Evolutionary conservation across 2,329 filamentous ascomycete species (phyloP).

Genomic region (Grosmannia huntii): DNA sequence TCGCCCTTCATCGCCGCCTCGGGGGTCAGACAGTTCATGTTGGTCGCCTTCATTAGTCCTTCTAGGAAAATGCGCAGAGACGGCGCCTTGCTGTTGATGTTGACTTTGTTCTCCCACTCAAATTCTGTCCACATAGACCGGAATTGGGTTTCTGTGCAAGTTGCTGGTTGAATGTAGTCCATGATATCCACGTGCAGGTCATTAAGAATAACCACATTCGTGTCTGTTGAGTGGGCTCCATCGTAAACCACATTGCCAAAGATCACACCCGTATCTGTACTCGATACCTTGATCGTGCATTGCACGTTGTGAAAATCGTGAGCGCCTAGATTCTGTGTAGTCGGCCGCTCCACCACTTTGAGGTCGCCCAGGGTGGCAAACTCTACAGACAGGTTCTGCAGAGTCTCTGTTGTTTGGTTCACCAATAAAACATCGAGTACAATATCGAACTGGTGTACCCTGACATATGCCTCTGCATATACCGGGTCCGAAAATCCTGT

Average conservation of each 20-base stretch:
- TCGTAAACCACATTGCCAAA: constrained; percentile 99
- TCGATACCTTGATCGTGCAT: constrained; percentile 92
- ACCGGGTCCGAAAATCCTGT: constrained; percentile 97
- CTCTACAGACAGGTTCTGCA: constrained; percentile 94
- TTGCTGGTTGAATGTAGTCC: constrained; percentile 97
- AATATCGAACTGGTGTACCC: constrained; percentile 98
- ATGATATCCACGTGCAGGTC: constrained; percentile 98
- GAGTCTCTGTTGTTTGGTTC: constrained; percentile 91
- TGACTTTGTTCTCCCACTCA: constrained; percentile 99
- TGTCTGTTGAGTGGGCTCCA: constrained; percentile 80
- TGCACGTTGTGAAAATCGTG: constrained; percentile 98
- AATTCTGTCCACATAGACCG: constrained; percentile 99
- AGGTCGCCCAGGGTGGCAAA: constrained; percentile 97
- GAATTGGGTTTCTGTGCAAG: constrained; percentile 96
- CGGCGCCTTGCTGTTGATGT: constrained; percentile 97
- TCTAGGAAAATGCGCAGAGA: constrained; percentile 82
- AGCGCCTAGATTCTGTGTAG: constrained; percentile 86
- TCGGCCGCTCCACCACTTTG: constrained; percentile 93
- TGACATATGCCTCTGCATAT: constrained; percentile 98
- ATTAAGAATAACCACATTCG: constrained; percentile 94
- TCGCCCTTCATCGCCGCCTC: constrained; percentile 95
- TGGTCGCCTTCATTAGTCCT: constrained; percentile 92
- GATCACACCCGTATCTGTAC: constrained; percentile 91
- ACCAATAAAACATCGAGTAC: constrained; percentile 91
- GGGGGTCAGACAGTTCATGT: constrained; percentile 96